Conservation (phyloP, 2,329 filamentous ascomycete species). For the Chrysoporthe austroafricana region DNA sequence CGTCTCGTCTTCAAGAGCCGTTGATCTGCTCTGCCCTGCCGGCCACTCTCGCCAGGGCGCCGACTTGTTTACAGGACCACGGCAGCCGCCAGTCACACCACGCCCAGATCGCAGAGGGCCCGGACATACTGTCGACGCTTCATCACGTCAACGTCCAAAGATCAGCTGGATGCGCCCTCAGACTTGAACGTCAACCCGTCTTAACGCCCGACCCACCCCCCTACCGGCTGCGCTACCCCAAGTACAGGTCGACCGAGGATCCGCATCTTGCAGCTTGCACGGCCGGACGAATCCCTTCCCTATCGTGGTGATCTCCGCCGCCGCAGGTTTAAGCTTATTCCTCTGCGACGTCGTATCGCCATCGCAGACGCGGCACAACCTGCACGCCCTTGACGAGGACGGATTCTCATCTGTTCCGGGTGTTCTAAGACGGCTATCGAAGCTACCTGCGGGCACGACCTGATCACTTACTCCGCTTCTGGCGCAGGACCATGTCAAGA, state of each 20-base stretch:
- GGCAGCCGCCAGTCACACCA: too few relatives aligned
- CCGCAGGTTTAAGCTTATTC: conserved; percentile 5
- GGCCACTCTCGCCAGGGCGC: not conserved
- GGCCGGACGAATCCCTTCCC: not conserved
- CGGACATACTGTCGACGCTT: not conserved
- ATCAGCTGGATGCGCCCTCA: not conserved
- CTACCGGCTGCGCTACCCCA: conserved; percentile 1
- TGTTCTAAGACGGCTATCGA: not conserved
- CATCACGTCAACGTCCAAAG: not conserved
- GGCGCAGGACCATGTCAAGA: conserved; percentile 34
- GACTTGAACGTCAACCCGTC: not conserved
- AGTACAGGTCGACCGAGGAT: not conserved
- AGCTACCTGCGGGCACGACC: not conserved
- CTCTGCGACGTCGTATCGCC: conserved; percentile 1
- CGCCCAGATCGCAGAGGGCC: not conserved
- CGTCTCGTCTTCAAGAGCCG: conserved; percentile 9
- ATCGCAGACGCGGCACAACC: not conserved
- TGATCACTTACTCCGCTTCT: not conserved
- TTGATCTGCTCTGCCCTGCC: not conserved
- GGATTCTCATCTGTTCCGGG: not conserved
- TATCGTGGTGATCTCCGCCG: not conserved
- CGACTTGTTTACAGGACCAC: too few relatives aligned
- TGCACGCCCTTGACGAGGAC: not conserved
- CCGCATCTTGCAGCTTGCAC: not conserved
- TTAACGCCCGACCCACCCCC: not conserved